Percentiles rank a stretch among this genome's conserved stretches.
phyloP scores from a whole-genome alignment of 1,139 yeast genomes.

The Pichiaceae sp. region DNA sequence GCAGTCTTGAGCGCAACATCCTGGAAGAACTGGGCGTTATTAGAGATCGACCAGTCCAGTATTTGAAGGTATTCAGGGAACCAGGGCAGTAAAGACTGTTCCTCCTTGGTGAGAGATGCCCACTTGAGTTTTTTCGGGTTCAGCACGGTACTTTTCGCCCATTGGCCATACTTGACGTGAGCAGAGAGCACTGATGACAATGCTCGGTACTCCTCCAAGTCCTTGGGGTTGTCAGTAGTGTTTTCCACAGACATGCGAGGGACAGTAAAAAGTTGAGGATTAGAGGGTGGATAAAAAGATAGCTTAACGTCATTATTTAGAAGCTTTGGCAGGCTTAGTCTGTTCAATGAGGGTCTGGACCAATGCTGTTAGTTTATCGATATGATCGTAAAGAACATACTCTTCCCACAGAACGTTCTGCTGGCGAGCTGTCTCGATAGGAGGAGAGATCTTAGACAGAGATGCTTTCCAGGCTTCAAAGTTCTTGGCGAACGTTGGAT shows the following conservation, averaged over 20 bases:
- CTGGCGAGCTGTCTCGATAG: constrained; percentile 45
- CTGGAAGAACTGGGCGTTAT: constrained; percentile 41
- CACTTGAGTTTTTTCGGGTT: constrained; percentile 27
- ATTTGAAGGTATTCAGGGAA: constrained; percentile 36
- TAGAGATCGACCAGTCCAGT: constrained; percentile 37
- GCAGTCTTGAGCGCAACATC: constrained; percentile 41
- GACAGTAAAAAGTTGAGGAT: neutral
- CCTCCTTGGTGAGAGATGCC: constrained; percentile 30
- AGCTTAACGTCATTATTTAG: too few species aligned
- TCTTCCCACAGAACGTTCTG: constrained; percentile 62
- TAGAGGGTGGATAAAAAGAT: neutral
- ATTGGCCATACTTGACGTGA: constrained; percentile 21
- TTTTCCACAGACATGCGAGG: neutral
- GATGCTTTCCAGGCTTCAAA: constrained; percentile 39
- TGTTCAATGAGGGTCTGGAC: constrained; percentile 37
- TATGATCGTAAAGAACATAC: constrained; percentile 43
- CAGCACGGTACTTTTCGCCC: constrained; percentile 24
- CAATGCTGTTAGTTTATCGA: constrained; percentile 35
- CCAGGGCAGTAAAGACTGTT: constrained; percentile 43
- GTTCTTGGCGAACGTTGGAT: constrained; percentile 57
- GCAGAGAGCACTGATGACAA: constrained; percentile 22
- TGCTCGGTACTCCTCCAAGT: constrained; percentile 20
- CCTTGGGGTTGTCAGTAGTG: constrained; percentile 5
- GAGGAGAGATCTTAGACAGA: constrained; percentile 44
- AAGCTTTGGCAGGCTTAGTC: constrained; percentile 29